Evolutionary conservation across 805 yeast genomes (phyloP).

Genomic region (Starmerella sp.): DNA sequence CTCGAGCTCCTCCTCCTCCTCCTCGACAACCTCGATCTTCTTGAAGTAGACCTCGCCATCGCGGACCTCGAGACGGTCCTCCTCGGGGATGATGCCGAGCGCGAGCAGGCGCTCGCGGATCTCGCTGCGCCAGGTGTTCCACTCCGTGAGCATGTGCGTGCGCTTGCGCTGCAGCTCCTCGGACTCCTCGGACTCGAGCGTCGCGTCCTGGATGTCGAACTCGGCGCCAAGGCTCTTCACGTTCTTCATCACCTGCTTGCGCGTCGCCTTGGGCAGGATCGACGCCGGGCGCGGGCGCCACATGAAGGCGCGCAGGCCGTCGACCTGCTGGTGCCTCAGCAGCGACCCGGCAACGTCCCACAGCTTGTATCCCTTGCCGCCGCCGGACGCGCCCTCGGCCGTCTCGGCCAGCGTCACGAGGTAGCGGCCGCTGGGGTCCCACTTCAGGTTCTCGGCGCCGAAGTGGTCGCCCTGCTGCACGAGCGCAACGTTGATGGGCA

Average conservation of each 20-base stretch:
- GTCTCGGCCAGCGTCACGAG: slow-evolving; percentile 40
- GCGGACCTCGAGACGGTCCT: slow-evolving; percentile 16
- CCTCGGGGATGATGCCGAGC: slow-evolving; percentile 17
- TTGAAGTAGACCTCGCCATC: slow-evolving; percentile 26
- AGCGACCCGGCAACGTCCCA: slow-evolving; percentile 73
- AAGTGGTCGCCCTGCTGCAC: slow-evolving; percentile 53
- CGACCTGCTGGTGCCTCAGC: slow-evolving; percentile 63
- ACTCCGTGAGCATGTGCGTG: slow-evolving; percentile 68
- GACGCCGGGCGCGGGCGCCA: slow-evolving; percentile 98
- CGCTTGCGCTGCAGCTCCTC: slow-evolving; percentile 80
- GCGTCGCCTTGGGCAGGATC: slow-evolving; percentile 61
- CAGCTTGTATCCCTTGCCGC: slow-evolving; percentile 83
- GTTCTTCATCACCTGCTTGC: slow-evolving; percentile 83
- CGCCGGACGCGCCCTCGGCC: slow-evolving; percentile 21
- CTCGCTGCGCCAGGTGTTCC: slow-evolving; percentile 66
- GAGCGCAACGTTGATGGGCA: slow-evolving; percentile 47
- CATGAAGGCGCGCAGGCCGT: slow-evolving; percentile 73
- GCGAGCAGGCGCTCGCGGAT: slow-evolving; percentile 36
- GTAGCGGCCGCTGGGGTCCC: slow-evolving; percentile 96
- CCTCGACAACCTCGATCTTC: slow-evolving; percentile 47
- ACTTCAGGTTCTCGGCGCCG: slow-evolving; percentile 71
- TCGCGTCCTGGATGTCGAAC: slow-evolving; percentile 89
- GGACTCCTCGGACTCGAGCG: slow-evolving; percentile 87
- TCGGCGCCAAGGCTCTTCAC: slow-evolving; percentile 80
- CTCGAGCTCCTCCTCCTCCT: slow-evolving; percentile 33